Percentiles rank a stretch among this genome's conserved stretches.
phyloP scores from a whole-genome alignment of 768 basidiomycete species.

The Termitomyces sp. region DNA sequence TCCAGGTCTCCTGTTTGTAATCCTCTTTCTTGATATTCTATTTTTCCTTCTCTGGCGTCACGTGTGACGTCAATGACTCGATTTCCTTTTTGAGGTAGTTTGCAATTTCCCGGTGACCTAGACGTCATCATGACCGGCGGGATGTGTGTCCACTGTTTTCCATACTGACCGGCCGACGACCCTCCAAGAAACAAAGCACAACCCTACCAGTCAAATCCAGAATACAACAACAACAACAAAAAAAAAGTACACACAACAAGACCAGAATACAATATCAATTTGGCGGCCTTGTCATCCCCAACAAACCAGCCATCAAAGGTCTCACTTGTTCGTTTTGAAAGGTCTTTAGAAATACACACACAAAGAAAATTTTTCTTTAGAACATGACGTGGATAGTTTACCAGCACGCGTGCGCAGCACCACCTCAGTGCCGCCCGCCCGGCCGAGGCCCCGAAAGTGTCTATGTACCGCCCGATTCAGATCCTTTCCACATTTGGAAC shows the following conservation, averaged over 20 bases:
- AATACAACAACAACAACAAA: not conserved
- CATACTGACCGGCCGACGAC: not conserved
- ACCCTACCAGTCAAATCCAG: not conserved
- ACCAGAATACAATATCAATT: not conserved
- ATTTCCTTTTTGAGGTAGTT: constrained; percentile 4
- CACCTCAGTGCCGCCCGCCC: not conserved
- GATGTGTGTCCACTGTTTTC: not conserved
- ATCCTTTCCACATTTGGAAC: constrained; percentile 1
- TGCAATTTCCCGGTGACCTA: not conserved
- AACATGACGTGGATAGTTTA: not conserved
- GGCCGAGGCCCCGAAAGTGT: not conserved
- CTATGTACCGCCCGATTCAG: not conserved
- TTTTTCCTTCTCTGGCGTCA: constrained; percentile 8
- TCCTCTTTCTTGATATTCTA: too few species aligned
- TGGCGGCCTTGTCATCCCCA: not conserved
- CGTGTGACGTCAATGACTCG: constrained; percentile 14
- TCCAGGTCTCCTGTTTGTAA: not conserved
- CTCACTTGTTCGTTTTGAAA: not conserved
- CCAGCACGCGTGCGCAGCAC: not conserved
- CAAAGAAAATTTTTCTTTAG: not conserved
- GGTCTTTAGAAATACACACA: not conserved
- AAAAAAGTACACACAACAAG: not conserved
- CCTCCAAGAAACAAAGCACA: not conserved
- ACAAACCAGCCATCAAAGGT: not conserved
- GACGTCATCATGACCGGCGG: not conserved